phyloP scores from a whole-genome alignment of 2,329 filamentous ascomycete genomes.

The Teratosphaeria pseudoeucalypti region DNA sequence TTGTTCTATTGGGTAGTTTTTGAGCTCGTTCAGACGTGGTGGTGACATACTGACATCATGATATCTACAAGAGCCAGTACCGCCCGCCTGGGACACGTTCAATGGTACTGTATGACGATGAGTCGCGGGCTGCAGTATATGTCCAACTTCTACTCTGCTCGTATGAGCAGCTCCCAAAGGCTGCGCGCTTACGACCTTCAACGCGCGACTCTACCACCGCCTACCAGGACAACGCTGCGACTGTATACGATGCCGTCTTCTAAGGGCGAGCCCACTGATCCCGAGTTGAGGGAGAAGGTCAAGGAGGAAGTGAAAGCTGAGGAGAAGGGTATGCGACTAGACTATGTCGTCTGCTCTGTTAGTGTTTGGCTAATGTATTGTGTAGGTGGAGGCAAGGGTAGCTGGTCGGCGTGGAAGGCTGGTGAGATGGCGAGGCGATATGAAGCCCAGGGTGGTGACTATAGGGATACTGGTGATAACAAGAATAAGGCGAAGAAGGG shows the following conservation, averaged over 20 bases:
- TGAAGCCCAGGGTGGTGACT: conserved; percentile 22
- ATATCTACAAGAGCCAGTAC: not conserved
- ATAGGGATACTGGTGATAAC: conserved; percentile 21
- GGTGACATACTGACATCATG: not conserved
- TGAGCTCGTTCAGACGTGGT: not conserved
- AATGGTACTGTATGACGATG: not conserved
- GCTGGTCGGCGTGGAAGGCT: conserved; percentile 24
- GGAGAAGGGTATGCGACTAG: conserved; percentile 18
- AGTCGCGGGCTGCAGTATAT: not conserved
- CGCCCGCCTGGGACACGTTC: not conserved
- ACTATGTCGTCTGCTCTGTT: not conserved
- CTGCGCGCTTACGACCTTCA: not conserved
- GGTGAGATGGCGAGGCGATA: conserved; percentile 22
- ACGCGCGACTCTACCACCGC: not conserved
- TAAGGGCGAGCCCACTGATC: conserved; percentile 24
- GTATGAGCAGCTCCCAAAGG: not conserved
- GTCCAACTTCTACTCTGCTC: not conserved
- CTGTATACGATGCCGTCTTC: conserved; percentile 19
- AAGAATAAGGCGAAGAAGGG: conserved; percentile 23
- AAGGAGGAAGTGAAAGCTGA: conserved; percentile 25
- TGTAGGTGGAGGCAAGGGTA: conserved; percentile 20
- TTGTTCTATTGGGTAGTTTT: not conserved
- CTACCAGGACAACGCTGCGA: not conserved
- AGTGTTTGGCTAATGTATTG: not conserved
- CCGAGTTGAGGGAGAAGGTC: conserved; percentile 22